Conservation (phyloP, 1,284 basidiomycete species). For the Cerioporus squamosus region DNA sequence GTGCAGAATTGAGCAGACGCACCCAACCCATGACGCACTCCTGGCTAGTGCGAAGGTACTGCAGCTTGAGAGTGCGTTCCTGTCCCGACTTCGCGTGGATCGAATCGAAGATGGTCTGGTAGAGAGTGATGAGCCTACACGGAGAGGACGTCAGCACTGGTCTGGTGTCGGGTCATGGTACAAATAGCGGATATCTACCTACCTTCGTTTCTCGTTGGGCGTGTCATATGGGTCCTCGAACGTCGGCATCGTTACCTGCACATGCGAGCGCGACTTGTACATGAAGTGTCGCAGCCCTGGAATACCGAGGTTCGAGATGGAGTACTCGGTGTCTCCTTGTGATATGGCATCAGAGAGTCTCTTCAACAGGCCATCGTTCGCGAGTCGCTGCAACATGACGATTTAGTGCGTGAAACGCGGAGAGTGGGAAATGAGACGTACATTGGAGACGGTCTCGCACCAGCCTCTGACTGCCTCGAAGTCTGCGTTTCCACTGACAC, state of each 20-base stretch:
- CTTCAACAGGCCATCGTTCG: constrained; percentile 59
- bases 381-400: constrained; percentile 55
- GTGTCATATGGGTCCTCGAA: constrained; percentile 85
- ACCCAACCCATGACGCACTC: constrained; percentile 94
- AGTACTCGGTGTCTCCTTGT: constrained; percentile 62
- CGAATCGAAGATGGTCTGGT: constrained; percentile 83
- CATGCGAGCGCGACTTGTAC: constrained; percentile 88
- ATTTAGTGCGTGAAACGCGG: background rate
- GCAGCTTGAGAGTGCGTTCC: constrained; percentile 75
- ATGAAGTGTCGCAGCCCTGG: constrained; percentile 93
- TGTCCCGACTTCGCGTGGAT: constrained; percentile 88
- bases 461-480: constrained; percentile 73
- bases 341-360: constrained; percentile 50
- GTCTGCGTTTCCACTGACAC: constrained; percentile 69
- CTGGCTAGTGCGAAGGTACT: constrained; percentile 82
- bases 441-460: constrained; percentile 70
- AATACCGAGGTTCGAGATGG: constrained; percentile 75
- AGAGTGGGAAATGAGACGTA: constrained; percentile 32
- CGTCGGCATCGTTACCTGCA: constrained; percentile 85
- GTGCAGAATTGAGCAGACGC: constrained; percentile 27
- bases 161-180: background rate
- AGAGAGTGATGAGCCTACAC: constrained; percentile 76
- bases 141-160: background rate
- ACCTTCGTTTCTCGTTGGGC: constrained; percentile 64
- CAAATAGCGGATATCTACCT: constrained; percentile 38